Percentiles rank a stretch among this genome's conserved stretches.
phyloP scores from a whole-genome alignment of 495 filamentous ascomycete genomes.

The Podospora conica region DNA sequence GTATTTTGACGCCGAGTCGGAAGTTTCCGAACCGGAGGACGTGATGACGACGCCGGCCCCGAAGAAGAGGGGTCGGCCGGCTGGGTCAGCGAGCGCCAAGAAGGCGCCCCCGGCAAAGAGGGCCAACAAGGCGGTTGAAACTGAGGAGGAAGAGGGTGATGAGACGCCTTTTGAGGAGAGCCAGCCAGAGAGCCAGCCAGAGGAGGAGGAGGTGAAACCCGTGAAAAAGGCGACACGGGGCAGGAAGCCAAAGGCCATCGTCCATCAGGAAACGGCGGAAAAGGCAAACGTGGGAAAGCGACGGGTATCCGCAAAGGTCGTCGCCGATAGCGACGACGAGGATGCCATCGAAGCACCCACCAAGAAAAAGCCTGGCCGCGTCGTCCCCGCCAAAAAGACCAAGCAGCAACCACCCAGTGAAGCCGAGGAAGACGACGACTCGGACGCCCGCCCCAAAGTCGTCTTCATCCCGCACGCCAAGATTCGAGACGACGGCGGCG shows the following conservation, averaged over 20 bases:
- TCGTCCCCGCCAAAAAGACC: neutral
- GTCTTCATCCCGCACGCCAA: slow-evolving; percentile 64
- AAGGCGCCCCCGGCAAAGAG: neutral
- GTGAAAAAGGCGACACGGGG: neutral
- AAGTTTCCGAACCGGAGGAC: slow-evolving; percentile 5
- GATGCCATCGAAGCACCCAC: neutral
- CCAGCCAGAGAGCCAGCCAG: neutral
- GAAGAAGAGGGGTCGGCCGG: neutral
- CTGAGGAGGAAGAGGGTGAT: neutral
- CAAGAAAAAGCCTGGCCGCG: neutral
- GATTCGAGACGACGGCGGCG: slow-evolving; percentile 57
- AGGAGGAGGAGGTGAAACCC: neutral
- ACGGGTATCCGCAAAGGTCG: neutral
- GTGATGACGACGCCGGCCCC: neutral
- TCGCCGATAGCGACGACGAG: neutral
- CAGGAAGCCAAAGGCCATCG: neutral
- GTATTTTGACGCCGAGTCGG: slow-evolving; percentile 31
- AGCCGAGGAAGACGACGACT: slow-evolving; percentile 26
- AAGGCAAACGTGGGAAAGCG: neutral
- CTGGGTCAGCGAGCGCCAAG: neutral
- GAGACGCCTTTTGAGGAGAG: neutral
- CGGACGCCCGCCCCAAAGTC: slow-evolving; percentile 31
- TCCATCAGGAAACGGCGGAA: neutral
- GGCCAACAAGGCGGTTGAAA: neutral
- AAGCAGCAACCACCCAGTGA: neutral